Conservation (phyloP, 768 basidiomycete species). For the Naganishia friedmannii region DNA sequence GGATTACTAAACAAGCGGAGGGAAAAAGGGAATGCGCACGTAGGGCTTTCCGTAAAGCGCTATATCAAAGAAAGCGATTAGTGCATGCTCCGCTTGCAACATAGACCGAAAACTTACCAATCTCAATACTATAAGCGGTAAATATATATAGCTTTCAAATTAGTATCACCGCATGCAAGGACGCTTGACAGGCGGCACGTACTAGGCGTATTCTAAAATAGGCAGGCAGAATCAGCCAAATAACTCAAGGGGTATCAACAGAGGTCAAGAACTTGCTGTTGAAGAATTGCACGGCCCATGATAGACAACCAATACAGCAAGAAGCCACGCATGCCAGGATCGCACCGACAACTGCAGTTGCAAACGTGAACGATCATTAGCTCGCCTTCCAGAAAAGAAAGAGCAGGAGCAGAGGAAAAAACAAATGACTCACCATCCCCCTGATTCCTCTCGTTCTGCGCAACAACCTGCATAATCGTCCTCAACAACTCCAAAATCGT, state of each 20-base stretch:
- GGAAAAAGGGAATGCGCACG: conserved; percentile 20
- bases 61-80: conserved; percentile 27
- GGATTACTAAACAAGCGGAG: not conserved
- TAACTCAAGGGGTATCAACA: not conserved
- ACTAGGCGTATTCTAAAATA: conserved; percentile 42
- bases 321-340: conserved; percentile 74
- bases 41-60: conserved; percentile 83
- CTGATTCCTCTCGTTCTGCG: conserved; percentile 47
- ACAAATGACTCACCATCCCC: conserved; percentile 41
- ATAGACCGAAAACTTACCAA: conserved; percentile 50
- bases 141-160: not conserved
- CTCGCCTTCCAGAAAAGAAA: not conserved
- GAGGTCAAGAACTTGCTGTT: conserved; percentile 57
- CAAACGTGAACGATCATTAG: not conserved
- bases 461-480: conserved; percentile 57
- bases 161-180: not conserved
- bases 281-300: conserved; percentile 71
- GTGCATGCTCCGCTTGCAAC: not conserved
- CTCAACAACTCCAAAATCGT: conserved; percentile 70
- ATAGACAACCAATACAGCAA: conserved; percentile 71
- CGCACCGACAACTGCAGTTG: conserved; percentile 62
- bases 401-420: conserved; percentile 1
- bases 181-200: conserved; percentile 10
- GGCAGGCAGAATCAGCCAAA: conserved; percentile 15
- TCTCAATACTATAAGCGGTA: conserved; percentile 60